Evolutionary conservation across 192 early-diverging fungal species (phyloP).

Genomic region (Rhizophagus clarus): DNA sequence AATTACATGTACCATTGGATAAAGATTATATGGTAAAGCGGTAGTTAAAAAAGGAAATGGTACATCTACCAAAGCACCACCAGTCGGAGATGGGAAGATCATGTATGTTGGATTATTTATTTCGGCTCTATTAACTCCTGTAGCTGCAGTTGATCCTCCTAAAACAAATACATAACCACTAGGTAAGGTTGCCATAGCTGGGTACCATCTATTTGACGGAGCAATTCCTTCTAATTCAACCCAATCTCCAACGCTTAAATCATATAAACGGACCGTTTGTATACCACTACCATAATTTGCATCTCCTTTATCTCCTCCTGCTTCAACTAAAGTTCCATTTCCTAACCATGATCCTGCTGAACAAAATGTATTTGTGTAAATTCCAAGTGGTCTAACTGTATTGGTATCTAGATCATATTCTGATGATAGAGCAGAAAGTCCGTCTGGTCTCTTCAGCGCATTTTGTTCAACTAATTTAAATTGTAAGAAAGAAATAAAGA

Average conservation of each 20-base stretch:
- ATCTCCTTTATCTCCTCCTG: conserved; percentile 46
- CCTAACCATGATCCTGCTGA: conserved; percentile 54
- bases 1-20: conserved; percentile 41
- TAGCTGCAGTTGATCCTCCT: conserved; percentile 55
- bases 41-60: not conserved
- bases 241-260: conserved; percentile 34
- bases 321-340: conserved; percentile 57
- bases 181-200: conserved; percentile 41
- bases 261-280: not conserved
- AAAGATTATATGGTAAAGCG: conserved; percentile 32
- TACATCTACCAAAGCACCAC: conserved; percentile 21
- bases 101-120: conserved; percentile 55
- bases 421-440: not conserved
- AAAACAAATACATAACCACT: conserved; percentile 54
- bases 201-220: conserved; percentile 54
- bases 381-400: conserved; percentile 39
- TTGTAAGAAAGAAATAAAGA: too few species aligned
- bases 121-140: conserved; percentile 42
- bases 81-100: conserved; percentile 35
- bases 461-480: not conserved
- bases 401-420: conserved; percentile 53
- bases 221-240: conserved; percentile 39
- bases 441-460: not conserved
- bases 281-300: not conserved
- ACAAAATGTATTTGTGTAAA: conserved; percentile 58